A percentile compares a stretch with the other conserved stretches of the same genome.
phyloP scores from a whole-genome alignment of 305 asterid genomes.

The Fraxinus sp. region DNA sequence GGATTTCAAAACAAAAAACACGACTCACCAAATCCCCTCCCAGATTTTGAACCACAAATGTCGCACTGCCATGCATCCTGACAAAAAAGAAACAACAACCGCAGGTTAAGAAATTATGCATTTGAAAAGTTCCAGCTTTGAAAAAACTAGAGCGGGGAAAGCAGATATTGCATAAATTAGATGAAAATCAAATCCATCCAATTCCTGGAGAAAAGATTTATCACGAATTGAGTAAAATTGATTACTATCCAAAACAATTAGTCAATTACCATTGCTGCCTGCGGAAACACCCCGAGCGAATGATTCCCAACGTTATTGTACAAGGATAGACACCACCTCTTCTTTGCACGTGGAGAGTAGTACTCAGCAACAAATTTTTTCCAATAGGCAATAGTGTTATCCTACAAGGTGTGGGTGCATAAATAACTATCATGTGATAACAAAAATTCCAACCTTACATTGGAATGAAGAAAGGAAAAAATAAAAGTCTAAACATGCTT shows the following conservation, averaged over 20 bases:
- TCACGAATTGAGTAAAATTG: neutral
- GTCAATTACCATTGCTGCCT: slow-evolving; percentile 76
- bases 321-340: slow-evolving; percentile 88
- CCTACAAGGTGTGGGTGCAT: slow-evolving; percentile 42
- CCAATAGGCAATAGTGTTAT: slow-evolving; percentile 87
- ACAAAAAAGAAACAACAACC: slow-evolving; percentile 27
- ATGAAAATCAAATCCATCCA: slow-evolving; percentile 1
- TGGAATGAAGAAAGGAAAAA: slow-evolving; percentile 18
- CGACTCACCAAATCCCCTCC: slow-evolving; percentile 93
- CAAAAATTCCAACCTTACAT: neutral
- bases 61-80: slow-evolving; percentile 98
- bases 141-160: slow-evolving; percentile 3
- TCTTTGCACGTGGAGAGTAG: slow-evolving; percentile 91
- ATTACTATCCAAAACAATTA: slow-evolving; percentile 22
- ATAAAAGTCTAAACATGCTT: neutral
- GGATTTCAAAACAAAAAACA: neutral
- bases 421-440: slow-evolving; percentile 19
- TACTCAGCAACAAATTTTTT: slow-evolving; percentile 90
- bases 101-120: slow-evolving; percentile 13
- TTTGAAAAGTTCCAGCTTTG: neutral
- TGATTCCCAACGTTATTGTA: slow-evolving; percentile 87
- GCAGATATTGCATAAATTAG: slow-evolving; percentile 1
- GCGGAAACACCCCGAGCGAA: slow-evolving; percentile 85
- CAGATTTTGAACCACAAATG: slow-evolving; percentile 90
- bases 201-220: slow-evolving; percentile 11